Conservation (phyloP, 306 rosid genomes). For the Prunus salicina region DNA sequence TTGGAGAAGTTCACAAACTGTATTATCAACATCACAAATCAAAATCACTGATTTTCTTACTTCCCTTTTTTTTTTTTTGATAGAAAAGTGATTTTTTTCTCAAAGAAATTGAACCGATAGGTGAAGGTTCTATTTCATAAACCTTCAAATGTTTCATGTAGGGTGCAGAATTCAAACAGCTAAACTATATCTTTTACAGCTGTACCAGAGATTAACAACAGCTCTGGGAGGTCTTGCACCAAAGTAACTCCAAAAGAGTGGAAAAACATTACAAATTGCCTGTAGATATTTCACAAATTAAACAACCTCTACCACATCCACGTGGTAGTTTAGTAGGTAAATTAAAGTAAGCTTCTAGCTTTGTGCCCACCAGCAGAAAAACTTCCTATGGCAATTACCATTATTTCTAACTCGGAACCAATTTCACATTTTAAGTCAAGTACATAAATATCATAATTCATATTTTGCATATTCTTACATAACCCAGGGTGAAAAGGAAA, state of each 20-base stretch:
- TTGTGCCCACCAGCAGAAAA: background rate
- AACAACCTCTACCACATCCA: background rate
- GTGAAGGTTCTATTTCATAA: background rate
- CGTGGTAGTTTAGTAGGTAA: background rate
- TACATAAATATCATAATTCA: background rate
- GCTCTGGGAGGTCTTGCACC: background rate
- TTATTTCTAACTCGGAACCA: background rate
- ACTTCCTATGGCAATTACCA: background rate
- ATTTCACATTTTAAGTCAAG: background rate
- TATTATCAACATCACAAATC: background rate
- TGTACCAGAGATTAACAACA: background rate
- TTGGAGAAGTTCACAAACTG: background rate
- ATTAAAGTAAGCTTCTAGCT: background rate
- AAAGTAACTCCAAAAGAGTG: background rate
- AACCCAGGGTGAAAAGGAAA: conserved; percentile 1
- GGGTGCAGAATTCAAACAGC: background rate
- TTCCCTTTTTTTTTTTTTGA: background rate
- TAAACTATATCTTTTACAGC: background rate
- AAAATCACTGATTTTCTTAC: background rate
- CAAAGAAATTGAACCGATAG: background rate
- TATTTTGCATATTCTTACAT: background rate
- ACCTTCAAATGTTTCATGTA: background rate
- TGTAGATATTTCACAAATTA: background rate
- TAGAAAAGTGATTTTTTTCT: background rate
- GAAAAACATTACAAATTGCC: background rate